Conservation (phyloP, 441 rosid species). For the Isatis lusitanica region DNA sequence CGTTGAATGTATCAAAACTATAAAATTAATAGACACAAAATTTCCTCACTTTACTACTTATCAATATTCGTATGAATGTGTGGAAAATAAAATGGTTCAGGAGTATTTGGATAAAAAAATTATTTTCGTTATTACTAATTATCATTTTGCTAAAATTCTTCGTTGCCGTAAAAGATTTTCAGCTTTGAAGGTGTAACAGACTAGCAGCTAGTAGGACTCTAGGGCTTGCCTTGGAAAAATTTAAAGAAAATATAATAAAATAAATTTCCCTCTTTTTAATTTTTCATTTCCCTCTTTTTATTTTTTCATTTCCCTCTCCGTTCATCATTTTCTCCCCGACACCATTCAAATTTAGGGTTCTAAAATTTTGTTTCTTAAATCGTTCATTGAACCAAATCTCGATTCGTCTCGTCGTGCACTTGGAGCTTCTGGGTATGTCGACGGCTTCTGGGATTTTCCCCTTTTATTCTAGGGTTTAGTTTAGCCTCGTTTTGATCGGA, state of each 20-base stretch:
- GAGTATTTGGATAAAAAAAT: too few species aligned
- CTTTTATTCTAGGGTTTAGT: conserved; percentile 3
- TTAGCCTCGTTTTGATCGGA: conserved; percentile 26
- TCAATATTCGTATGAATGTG: too few species aligned
- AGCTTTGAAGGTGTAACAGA: too few species aligned
- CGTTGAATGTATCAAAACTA: too few species aligned
- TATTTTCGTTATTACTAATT: too few species aligned
- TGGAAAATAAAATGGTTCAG: too few species aligned
- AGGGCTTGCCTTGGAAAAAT: neutral
- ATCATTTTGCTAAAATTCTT: too few species aligned
- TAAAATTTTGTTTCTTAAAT: neutral
- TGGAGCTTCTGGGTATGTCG: conserved; percentile 12
- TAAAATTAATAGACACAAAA: too few species aligned
- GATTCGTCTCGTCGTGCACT: conserved; percentile 3
- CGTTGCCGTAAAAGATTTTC: too few species aligned
- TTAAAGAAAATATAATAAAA: neutral
- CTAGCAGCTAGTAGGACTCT: neutral
- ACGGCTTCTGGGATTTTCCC: neutral
- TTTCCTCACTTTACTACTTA: too few species aligned
- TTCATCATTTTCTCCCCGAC: neutral
- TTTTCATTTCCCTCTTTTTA: conserved; percentile 25
- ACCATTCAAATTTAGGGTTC: conserved; percentile 31
- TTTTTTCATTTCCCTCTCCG: conserved; percentile 24
- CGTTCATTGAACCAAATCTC: neutral
- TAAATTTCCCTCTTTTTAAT: conserved; percentile 16